Evolutionary conservation across 306 rosid species (phyloP), one percentile per base, ranked within the genome.

Genomic region (Cucumis melo): DNA sequence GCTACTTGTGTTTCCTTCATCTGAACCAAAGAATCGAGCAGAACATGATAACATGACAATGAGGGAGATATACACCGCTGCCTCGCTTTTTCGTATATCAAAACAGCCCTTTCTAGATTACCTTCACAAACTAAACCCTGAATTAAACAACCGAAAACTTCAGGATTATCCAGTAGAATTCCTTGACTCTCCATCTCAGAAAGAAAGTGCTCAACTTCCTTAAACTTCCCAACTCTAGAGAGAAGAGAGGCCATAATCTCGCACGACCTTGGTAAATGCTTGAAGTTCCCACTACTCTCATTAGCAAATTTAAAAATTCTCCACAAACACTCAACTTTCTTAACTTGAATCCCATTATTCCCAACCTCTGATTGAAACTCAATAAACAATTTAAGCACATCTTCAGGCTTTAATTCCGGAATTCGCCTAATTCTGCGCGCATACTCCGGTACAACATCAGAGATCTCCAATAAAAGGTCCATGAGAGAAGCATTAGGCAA

Each of bases 231-330:
- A 76, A 64, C 89, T n/a, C 59, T 83, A 39, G 90, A 50, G 66
- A 94, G 96, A 82, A 90, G 77, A 29, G 87, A 83, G 46, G 89
- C 89, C 96, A 94, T 90, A 81, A 87, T 81, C 82, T 91, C 89
- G 15, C 74, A 82, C 14, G 92, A 88, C 63, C 64, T 78, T 14
- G 84, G 79, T 36, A 80, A 78, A 73, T 91, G 91, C 77, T 85
- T 76, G 77, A 83, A 82, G 64, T 60, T 73, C 78, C 41, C 11
- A 74, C 72, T 78, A 48, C 73, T 81, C 50, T 55, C 86, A 54
- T 54, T 61, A 76, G 79, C 88, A 82, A 86, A 78, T 77, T 83
- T 90, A 86, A 90, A 90, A 84, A 94, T 82, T 27, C 79, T 74
- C 88, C 90, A 90, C 81, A 92, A 81, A 82, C 85, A 78, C 75